Evolutionary conservation across 2,329 filamentous ascomycete species (phyloP).

Genomic region (Seiridium cupressi): DNA sequence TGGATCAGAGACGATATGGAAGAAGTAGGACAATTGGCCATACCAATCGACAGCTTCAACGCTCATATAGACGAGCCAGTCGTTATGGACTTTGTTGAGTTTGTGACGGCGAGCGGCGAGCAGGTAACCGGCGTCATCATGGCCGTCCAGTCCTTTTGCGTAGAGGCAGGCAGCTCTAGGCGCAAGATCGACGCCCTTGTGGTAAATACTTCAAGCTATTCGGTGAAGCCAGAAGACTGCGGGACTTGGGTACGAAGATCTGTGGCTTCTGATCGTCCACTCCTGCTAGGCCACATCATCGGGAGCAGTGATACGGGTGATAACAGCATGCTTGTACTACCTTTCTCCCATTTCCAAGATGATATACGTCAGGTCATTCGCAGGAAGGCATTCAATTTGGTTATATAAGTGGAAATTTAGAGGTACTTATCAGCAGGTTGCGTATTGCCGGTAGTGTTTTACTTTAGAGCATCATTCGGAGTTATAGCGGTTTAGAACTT

Average conservation of each 20-base stretch:
- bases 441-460: not conserved
- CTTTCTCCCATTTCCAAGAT: constrained; percentile 9
- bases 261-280: constrained; percentile 9
- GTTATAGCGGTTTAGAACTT: too few species aligned
- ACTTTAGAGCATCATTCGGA: too few species aligned
- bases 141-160: constrained; percentile 6
- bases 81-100: constrained; percentile 14
- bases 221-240: constrained; percentile 10
- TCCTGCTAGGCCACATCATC: constrained; percentile 12
- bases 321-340: constrained; percentile 9
- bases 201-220: constrained; percentile 13
- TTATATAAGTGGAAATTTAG: not conserved
- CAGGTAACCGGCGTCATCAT: constrained; percentile 13
- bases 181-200: constrained; percentile 6
- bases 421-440: not conserved
- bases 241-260: constrained; percentile 12
- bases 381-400: constrained; percentile 7
- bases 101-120: constrained; percentile 10
- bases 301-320: constrained; percentile 7
- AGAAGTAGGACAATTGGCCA: constrained; percentile 4
- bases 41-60: constrained; percentile 8
- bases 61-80: constrained; percentile 9
- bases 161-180: not conserved
- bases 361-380: constrained; percentile 8
- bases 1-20: constrained; percentile 9